Evolutionary conservation across 2,329 filamentous ascomycete genomes (phyloP).

Genomic region (Trichophyton verrucosum): DNA sequence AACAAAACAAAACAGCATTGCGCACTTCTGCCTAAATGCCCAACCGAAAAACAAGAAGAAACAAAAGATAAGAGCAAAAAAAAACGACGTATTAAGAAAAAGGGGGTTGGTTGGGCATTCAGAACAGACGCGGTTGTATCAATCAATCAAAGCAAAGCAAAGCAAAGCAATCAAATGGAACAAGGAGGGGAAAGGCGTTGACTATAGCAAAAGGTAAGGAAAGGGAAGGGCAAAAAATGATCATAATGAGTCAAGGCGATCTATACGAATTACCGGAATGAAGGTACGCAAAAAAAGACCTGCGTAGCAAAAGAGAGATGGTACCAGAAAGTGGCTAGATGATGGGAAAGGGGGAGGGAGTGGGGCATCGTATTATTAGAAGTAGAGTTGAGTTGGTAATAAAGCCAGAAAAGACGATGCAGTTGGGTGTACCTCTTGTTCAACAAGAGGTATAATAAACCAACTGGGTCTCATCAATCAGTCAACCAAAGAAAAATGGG

Average conservation of each 20-base stretch:
- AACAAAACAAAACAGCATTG: slow-evolving; percentile 22
- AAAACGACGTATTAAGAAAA: slow-evolving; percentile 13
- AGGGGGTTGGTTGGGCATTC: slow-evolving; percentile 20
- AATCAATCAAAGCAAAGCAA: slow-evolving; percentile 24
- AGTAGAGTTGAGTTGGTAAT: background rate
- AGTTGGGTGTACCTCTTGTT: background rate
- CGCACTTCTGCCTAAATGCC: slow-evolving; percentile 35
- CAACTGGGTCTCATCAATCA: background rate
- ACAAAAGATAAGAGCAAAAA: slow-evolving; percentile 10
- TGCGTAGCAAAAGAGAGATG: background rate
- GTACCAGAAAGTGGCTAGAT: background rate
- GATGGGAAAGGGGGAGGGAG: no score
- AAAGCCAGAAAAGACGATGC: background rate
- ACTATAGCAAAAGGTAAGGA: slow-evolving; percentile 2
- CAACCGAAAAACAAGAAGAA: slow-evolving; percentile 17
- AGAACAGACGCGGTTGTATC: slow-evolving; percentile 39
- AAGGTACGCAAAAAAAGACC: background rate
- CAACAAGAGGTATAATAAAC: background rate
- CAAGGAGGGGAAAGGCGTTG: background rate
- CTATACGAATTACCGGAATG: background rate
- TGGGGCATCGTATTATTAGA: background rate
- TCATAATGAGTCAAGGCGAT: background rate
- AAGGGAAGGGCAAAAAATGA: slow-evolving; percentile 3
- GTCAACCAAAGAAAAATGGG: background rate
- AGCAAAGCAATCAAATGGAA: background rate